phyloP scores from a whole-genome alignment of 2,329 filamentous ascomycete genomes.

The Alternaria rosae region DNA sequence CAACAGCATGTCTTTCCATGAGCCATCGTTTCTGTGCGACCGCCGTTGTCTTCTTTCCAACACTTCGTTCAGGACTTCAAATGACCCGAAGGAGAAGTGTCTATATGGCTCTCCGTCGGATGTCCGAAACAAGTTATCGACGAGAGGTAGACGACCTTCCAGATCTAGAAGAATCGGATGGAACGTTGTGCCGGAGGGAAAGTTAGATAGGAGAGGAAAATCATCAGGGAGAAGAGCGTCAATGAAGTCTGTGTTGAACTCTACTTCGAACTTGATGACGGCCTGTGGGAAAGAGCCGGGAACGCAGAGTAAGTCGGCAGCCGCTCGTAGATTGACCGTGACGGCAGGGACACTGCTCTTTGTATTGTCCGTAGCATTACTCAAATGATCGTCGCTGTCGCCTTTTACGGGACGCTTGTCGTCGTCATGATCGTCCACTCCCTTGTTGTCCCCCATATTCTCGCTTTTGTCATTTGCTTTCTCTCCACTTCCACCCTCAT shows the following conservation, averaged over 20 bases:
- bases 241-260: background rate
- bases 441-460: background rate
- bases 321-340: background rate
- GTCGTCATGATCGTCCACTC: background rate
- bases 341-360: background rate
- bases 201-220: background rate
- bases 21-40: background rate
- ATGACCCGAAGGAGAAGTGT: background rate
- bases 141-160: rapidly evolving
- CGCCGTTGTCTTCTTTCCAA: background rate
- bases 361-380: background rate
- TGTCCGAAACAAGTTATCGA: background rate
- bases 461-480: background rate
- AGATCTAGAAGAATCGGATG: background rate
- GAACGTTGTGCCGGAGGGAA: background rate
- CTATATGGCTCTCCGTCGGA: rapidly evolving
- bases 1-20: background rate
- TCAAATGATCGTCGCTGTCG: background rate
- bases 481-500: background rate
- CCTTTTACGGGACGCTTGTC: too few species aligned
- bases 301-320: background rate
- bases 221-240: background rate
- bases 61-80: background rate
- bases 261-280: background rate
- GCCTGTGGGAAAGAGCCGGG: background rate